Evolutionary conservation across 495 filamentous ascomycete genomes (phyloP).

Genomic region (Entonaema liquescens): DNA sequence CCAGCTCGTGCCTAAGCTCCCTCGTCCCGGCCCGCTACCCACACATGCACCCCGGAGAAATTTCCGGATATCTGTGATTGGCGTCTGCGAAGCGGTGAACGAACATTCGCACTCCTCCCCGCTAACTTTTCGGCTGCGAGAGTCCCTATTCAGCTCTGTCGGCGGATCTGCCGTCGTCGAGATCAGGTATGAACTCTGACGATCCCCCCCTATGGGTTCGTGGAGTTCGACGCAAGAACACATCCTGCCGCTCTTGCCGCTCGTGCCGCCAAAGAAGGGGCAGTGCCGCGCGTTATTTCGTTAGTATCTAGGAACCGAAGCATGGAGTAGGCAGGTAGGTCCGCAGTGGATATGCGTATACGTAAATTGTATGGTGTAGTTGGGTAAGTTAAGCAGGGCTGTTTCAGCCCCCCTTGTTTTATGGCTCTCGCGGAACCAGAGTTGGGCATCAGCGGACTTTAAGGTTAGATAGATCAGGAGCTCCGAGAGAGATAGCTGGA

Average conservation of each 20-base stretch:
- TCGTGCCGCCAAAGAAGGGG: background rate
- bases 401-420: background rate
- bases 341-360: background rate
- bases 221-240: background rate
- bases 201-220: background rate
- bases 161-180: background rate
- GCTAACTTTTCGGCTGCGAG: background rate
- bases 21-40: background rate
- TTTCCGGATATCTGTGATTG: background rate
- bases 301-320: too few relatives aligned
- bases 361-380: background rate
- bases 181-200: background rate
- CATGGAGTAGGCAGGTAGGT: background rate
- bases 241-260: background rate
- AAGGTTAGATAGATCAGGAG: background rate
- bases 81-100: background rate
- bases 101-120: background rate
- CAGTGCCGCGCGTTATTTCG: background rate
- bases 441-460: background rate
- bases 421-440: slow-evolving; percentile 10
- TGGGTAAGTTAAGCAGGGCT: background rate
- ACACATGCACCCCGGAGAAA: background rate
- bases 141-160: background rate
- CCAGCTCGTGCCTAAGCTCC: background rate
- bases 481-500: background rate